Evolutionary conservation across 768 basidiomycete genomes (phyloP), one percentile per base, ranked within the genome.

Genomic region (Nidula microcarpa): DNA sequence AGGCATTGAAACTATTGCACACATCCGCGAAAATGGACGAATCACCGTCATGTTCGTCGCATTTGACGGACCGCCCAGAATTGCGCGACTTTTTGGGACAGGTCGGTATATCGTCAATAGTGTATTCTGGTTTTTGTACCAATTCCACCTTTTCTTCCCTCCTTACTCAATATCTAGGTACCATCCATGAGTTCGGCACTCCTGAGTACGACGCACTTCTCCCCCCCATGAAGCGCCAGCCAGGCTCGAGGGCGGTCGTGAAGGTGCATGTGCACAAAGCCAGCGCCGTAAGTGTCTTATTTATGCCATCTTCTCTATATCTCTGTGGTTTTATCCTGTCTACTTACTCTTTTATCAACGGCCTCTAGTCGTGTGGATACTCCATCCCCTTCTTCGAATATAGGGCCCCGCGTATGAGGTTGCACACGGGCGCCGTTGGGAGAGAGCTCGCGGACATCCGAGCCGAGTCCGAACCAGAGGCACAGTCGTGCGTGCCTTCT

Each of bases 11-110:
- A 85, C 82, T 0, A 76, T 84, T 41, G 69, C 84, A 1, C 85
- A 86, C 56, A 47, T 86, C 33, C 73, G 78, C 14, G 84, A 86
- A 53, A 87, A 87, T 57, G 79, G 76, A 1, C 69, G 85, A n/a
- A 76, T 87, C 33, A 85, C 84, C 0, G 68, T 86, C 53, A 64
- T 86, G 63, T 86, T 87, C 66, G 71, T 70, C 53, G 82, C 82
- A 0, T 85, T 86, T 47, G 77, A 81, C 39, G 84, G 83, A 2
- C 76, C 79, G 17, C 16, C 33, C 6, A 6, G 30, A 13, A 18
- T 51, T 44, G 9, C 16, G 4, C 8, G 11, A 2, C 8, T 47
- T 16, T 45, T 52, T 30, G 30, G n/a, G 30, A 46, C 13, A 30
- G 10, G 45, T 10, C 36, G 35, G 16, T n/a, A 33, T 4, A 30